Evolutionary conservation across 805 yeast genomes (phyloP), one percentile per base, ranked within the genome.

Genomic region (Myxozyma monticola): DNA sequence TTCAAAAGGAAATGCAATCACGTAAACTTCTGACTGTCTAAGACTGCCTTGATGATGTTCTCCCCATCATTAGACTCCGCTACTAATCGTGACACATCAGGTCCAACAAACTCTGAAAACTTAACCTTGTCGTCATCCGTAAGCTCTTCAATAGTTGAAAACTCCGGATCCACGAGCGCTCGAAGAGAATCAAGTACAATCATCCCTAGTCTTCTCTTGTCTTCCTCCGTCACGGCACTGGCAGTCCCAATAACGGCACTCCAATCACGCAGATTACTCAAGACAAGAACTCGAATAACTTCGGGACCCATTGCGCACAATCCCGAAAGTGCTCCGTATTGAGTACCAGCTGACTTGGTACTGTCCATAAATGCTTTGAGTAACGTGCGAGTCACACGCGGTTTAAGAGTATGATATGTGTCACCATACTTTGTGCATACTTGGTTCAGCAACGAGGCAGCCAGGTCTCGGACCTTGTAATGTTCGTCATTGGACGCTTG

Each of bases 321-420:
- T 4, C 98, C 99, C 42, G 80, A 77, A 26, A 95, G 77, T 3
- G 97, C 84, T 33, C 99, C 99, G 62, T 85, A 93, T 55, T 89
- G 88, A 0, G 98, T 88, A 1, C 96, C 96, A 1, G 51, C 37
- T 0, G 95, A 89, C 60, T 85, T 83, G 31, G 84, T 79, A 6
- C 89, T 77, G 62, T 90, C 96, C 67, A 93, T 73, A 59, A 95
- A 85, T 0, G 97, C 97, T 62, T 95, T 82, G 53, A 95, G 73
- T 48, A 95, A 72, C 1, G 99, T 95, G 66, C 99, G 78, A 5
- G 97, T 89, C 3, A 93, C 91, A 59, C 98, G 79, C 26, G 98
- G 96, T 62, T 88, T 87, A 60, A 93, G 75, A 1, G 97, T 85
- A 20, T 91, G 83, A 66, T 91, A 90, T 1, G 91, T 81, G 42